Percentiles rank a stretch among this genome's conserved stretches.
Evolutionary conservation across 331 rosid genomes (phyloP).

Genomic region (Pyracantha coccinea): DNA sequence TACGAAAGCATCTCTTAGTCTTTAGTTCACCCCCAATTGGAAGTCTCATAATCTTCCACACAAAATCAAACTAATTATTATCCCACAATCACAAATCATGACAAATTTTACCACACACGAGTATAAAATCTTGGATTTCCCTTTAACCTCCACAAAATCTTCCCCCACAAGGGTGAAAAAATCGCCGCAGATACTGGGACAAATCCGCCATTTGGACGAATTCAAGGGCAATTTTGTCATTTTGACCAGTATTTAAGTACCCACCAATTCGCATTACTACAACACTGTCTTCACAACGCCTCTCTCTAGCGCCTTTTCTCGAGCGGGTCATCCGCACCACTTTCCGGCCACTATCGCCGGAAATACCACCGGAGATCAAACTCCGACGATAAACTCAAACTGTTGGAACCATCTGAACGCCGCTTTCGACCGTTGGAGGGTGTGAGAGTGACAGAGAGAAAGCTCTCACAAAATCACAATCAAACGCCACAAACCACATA

Average conservation of each 20-base stretch:
- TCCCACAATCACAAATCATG: neutral
- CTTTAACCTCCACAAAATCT: neutral
- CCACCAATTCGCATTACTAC: conserved; percentile 33
- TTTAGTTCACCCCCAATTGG: neutral
- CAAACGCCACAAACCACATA: neutral
- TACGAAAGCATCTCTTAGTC: too few species aligned
- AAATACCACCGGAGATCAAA: conserved; percentile 4
- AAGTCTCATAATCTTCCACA: neutral
- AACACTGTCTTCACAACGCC: conserved; percentile 25
- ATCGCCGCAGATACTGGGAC: conserved; percentile 18
- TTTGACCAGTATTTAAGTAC: conserved; percentile 19
- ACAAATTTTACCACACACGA: too few species aligned
- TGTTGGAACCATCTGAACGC: neutral
- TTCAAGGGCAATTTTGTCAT: conserved; percentile 26
- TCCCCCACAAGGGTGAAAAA: conserved; percentile 3
- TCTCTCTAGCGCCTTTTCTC: conserved; percentile 21
- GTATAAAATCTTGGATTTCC: neutral
- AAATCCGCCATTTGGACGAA: conserved; percentile 6
- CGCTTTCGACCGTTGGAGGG: neutral
- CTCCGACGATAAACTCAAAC: neutral
- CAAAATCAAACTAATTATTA: neutral
- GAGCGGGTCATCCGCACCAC: conserved; percentile 10
- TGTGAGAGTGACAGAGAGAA: neutral
- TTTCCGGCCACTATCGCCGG: conserved; percentile 37
- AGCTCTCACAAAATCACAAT: neutral